Base-by-base conservation (phyloP, 352 stramenopile genomes). In the Phytopythium litorale region DNA sequence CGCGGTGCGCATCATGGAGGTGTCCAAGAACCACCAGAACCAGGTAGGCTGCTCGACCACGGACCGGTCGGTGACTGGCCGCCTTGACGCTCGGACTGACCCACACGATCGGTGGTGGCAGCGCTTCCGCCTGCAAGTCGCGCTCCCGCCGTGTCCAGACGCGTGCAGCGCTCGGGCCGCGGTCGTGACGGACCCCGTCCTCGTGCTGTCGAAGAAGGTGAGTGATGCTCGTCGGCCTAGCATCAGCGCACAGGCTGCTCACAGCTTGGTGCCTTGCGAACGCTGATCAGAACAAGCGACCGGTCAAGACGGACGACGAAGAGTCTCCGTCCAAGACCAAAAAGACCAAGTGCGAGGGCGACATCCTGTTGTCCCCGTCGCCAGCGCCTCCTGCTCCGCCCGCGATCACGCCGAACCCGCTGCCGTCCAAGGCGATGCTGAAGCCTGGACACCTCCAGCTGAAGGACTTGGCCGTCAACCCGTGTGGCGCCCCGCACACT, bases 11-110 rank as follows among this genome's bases (percentile, higher is more conserved):
- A 91, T 92, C 62, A 85, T 85, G 58, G 79, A 92, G 50, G 84
- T 92, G 7, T 92, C 84, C 38, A 92, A 92, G 68, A 92, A 92
- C 65, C 81, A 92, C 50, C 71, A 89, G 58, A 92, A 92, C 69
- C 81, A 90, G 81, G 81, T 91, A 63, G 35, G 33, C 13, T 0
- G 18, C 2, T 8, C 25, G 15, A 40, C 12, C 12, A 15, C 35
- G 35, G 35, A 16, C 35, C 12, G 3, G 9, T 40, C 12, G 7
- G 9, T 40, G 4, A 9, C 35, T 40, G 35, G 35, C 7, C 35
- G 35, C 35, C 8, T 40, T 40, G 35, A 40, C 35, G 35, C 35
- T 40, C 12, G 35, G 19, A 46, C 28, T 54, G 38, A 37, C 43
- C 33, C 12, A 60, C 16, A 32, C 46, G n/a, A 43, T 55, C 45